Evolutionary conservation across 768 basidiomycete species (phyloP), one percentile per base, ranked within the genome.

Genomic region (Mycena vulgaris): DNA sequence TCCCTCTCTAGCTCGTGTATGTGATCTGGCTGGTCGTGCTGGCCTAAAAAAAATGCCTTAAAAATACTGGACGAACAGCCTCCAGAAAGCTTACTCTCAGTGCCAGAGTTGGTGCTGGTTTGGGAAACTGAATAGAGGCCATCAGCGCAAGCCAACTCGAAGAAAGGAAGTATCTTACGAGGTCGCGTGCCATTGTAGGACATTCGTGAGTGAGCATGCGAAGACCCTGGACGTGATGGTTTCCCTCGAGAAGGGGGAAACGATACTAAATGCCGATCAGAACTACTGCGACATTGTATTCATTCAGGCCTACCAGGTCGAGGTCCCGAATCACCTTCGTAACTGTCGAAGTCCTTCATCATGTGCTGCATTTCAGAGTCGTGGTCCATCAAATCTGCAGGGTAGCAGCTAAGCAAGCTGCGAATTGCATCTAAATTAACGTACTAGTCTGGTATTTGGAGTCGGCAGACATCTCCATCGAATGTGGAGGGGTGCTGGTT

Each of bases 351-450:
- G 25, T 83, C 88, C 31, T 87, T 83, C 75, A 93, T 87, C 13
- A 84, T 88, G 60, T 87, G 85, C 62, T 89, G 90, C 92, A 93
- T 93, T 73, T 91, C 91, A 3, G 91, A 90, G 73, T 93, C 90
- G 63, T 88, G 85, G 25, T 92, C 91, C 64, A 93, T 78, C 19
- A 93, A 82, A 80, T 93, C 92, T 93, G 64, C 3, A 19, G 30
- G 30, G 63, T n/a, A 45, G 68, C 14, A 78, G 64, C 6, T 10
- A 37, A 51, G 73, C 27, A 72, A 68, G 57, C 28, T 23, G 39
- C 25, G 48, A 48, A 39, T 58, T 9, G 23, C 39, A 14, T 14
- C 28, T 35, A 47, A 35, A 19, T 19, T 23, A 28, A 79, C 85
- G 71, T 75, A 92, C 92, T 90, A 11, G 92, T 89, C 73, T 90